Conservation (phyloP, 805 yeast genomes). For the Candida quercuum region DNA sequence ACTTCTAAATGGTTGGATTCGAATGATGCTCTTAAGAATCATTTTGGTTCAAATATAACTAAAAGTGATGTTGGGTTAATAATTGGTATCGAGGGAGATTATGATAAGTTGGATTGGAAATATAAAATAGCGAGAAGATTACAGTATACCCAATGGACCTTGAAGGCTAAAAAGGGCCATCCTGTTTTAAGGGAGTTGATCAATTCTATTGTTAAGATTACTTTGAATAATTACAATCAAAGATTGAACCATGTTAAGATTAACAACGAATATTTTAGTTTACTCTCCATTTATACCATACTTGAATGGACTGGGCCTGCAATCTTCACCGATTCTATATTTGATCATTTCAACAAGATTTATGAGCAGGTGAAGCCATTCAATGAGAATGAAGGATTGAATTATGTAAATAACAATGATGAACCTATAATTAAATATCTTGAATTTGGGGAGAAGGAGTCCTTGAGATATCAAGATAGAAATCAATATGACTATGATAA, state of each 20-base stretch:
- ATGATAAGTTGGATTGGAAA: conserved; percentile 49
- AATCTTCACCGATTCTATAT: conserved; percentile 42
- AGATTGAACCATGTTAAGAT: conserved; percentile 24
- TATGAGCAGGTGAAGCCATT: neutral
- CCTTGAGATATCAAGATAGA: neutral
- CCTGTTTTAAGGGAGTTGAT: conserved; percentile 52
- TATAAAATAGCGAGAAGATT: conserved; percentile 45
- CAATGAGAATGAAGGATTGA: neutral
- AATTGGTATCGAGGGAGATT: conserved; percentile 49
- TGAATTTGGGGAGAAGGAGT: neutral
- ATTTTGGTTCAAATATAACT: conserved; percentile 24
- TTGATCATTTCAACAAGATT: conserved; percentile 37
- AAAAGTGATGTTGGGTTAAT: conserved; percentile 41
- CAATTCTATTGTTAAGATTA: conserved; percentile 45
- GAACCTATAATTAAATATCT: neutral
- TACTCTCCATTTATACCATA: conserved; percentile 55
- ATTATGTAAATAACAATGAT: neutral
- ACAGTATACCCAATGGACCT: conserved; percentile 59
- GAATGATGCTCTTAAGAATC: neutral
- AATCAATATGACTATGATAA: conserved; percentile 8
- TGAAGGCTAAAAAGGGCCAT: conserved; percentile 57
- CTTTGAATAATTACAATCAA: conserved; percentile 34
- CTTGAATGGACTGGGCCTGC: conserved; percentile 52
- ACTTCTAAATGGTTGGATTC: conserved; percentile 54
- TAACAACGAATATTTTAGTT: conserved; percentile 28